Evolutionary conservation across 2,329 filamentous ascomycete genomes (phyloP).

Genomic region (Talaromyces verruculosus): DNA sequence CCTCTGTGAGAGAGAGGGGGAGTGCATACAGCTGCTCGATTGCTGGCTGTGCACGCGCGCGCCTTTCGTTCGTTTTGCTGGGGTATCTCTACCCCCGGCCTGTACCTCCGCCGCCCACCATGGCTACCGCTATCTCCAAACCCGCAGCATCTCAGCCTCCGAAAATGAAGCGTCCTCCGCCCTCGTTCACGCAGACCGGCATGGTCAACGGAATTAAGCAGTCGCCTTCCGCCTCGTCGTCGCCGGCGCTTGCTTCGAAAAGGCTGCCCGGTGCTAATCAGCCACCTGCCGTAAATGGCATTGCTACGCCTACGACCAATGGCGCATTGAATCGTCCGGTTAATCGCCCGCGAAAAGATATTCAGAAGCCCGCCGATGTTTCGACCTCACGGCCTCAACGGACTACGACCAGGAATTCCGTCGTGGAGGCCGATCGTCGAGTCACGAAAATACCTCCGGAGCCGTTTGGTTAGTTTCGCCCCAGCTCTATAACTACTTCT

Average conservation of each 20-base stretch:
- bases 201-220: constrained; percentile 54
- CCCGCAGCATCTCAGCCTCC: constrained; percentile 44
- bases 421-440: constrained; percentile 36
- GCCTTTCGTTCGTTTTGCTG: constrained; percentile 1
- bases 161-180: constrained; percentile 69
- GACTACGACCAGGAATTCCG: constrained; percentile 34
- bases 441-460: constrained; percentile 43
- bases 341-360: constrained; percentile 61
- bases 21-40: constrained; percentile 17
- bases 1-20: constrained; percentile 27
- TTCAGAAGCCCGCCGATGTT: constrained; percentile 41
- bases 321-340: constrained; percentile 36
- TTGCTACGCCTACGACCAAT: constrained; percentile 46
- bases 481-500: neutral
- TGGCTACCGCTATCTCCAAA: constrained; percentile 49
- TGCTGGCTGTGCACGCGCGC: constrained; percentile 22
- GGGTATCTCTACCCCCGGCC: constrained; percentile 10
- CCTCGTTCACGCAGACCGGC: constrained; percentile 62
- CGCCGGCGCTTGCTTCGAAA: constrained; percentile 55
- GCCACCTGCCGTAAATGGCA: constrained; percentile 47
- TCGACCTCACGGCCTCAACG: constrained; percentile 34
- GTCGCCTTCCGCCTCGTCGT: constrained; percentile 61
- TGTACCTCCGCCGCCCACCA: constrained; percentile 28
- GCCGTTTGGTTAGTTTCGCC: constrained; percentile 44
- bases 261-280: constrained; percentile 56